Evolutionary conservation across 495 filamentous ascomycete genomes (phyloP), one percentile per base, ranked within the genome.

Genomic region (Staphylotrichum tortipilum): DNA sequence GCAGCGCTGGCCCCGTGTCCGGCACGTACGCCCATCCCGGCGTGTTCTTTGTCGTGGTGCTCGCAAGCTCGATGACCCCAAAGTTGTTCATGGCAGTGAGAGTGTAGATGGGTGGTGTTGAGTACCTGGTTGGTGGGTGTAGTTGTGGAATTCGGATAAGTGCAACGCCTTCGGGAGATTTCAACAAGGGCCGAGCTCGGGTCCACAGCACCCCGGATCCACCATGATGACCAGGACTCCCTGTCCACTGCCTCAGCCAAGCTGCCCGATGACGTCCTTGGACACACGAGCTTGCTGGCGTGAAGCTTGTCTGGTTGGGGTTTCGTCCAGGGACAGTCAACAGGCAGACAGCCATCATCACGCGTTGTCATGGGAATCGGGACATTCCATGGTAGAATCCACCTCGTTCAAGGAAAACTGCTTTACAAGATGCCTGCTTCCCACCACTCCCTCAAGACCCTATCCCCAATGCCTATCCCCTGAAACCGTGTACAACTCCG

Each of bases 1-100:
- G 76, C 67, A 53, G 73, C 69, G 79, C 71, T 12, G 80, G 76
- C 51, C 75, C 77, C n/a, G 77, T 79, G 56, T 94, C 85, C 28
- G 87, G 79, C 17, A 95, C 88, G 64, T 92, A 92, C 34, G 86
- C 85, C 81, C 85, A 96, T 52, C 89, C 89, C 0, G 89, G 89
- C 2, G 85, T 85, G 42, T 73, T 69, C 48, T 77, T 76, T 17
- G 79, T 79, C 35, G 78, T 78, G 3, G 83, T 76, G 62, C 73
- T 82, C 14, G 86, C 82, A 38, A 95, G 70, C 41, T 91, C 79
- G 64, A 91, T 82, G 57, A 95, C 76, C 44, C 77, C 77, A 50
- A 79, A 79, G 53, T 74, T 72, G 54, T 76, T 74, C 72, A 77
- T 75, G 44, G 30, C 55, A n/a, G n/a, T n/a, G n/a, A n/a, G n/a